Evolutionary conservation across 2,329 filamentous ascomycete species (phyloP).

Genomic region (Penicillium verrucosum): DNA sequence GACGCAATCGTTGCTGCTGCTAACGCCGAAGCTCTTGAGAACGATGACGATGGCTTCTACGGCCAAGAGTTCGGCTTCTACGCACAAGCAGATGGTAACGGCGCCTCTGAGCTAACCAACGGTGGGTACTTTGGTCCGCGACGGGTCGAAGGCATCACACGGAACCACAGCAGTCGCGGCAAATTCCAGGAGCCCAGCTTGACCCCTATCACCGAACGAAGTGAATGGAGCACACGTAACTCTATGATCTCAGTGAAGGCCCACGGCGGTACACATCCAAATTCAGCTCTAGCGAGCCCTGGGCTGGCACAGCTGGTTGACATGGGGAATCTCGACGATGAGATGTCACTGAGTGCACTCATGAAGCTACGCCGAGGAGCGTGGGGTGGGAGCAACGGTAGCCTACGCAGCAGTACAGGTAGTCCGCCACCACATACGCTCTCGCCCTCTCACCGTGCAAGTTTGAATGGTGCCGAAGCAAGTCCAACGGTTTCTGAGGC

Average conservation of each 20-base stretch:
- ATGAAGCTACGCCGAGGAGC: constrained; percentile 70
- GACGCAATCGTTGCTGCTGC: constrained; percentile 92
- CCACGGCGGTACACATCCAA: constrained; percentile 49
- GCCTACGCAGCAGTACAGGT: constrained; percentile 55
- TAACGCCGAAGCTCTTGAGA: constrained; percentile 88
- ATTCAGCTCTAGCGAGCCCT: constrained; percentile 60
- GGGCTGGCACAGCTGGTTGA: constrained; percentile 73
- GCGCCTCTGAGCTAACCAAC: constrained; percentile 61
- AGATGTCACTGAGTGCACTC: constrained; percentile 71
- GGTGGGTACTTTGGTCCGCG: constrained; percentile 87
- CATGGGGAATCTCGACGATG: constrained; percentile 58
- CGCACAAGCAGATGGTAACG: constrained; percentile 54
- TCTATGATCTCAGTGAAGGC: constrained; percentile 73
- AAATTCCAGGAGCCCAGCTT: constrained; percentile 83
- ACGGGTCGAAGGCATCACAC: constrained; percentile 58
- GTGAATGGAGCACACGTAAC: constrained; percentile 93
- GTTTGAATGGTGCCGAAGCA: constrained; percentile 35
- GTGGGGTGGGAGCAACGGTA: constrained; percentile 78
- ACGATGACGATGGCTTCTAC: constrained; percentile 91
- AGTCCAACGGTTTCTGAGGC: constrained; percentile 25
- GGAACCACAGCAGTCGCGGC: constrained; percentile 69
- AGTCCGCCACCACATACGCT: constrained; percentile 42
- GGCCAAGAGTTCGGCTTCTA: constrained; percentile 97
- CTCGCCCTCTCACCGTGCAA: constrained; percentile 33
- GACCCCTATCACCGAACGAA: constrained; percentile 92